Evolutionary conservation across 2,329 filamentous ascomycete genomes (phyloP), one percentile per base, ranked within the genome.

Genomic region (Colletotrichum theobromicola): DNA sequence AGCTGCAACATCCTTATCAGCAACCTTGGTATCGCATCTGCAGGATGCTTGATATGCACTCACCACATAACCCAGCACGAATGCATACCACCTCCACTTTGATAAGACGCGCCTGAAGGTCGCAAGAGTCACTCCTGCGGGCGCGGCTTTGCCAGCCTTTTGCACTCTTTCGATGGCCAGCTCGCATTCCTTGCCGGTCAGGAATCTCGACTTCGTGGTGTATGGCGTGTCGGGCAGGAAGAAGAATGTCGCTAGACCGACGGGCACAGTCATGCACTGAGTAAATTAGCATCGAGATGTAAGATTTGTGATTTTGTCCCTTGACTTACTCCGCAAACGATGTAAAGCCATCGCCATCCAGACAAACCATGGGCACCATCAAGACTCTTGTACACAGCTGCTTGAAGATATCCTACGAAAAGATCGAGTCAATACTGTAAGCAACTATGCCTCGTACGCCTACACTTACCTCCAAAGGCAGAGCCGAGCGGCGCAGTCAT

Each of bases 371-470:
- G 79, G 0, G 86, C 81, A 1, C 89, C 89, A 30, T 88, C 87
- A 0, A 91, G 83, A 28, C 87, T 87, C 21, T 82, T 86, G 78
- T 90, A 90, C 0, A 88, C 87, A 0, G 87, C 89, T 1, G 89
- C 86, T 80, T 90, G 88, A 0, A 91, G 83, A 72, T 90, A 91
- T 2, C 89, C 89, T 50, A 50, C 2, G 21, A 46, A 21, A 46
- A 6, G 37, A 0, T n/a, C 13, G 10, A 46, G n/a, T 21, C 42
- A 46, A 46, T 10, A 21, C n/a, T 46, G 10, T 46, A 21, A n/a
- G n/a, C n/a, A 46, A 1, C 6, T 21, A 1, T 18, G 13, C 5
- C 10, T 7, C 4, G n/a, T 46, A 21, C 5, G 13, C 21, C n/a
- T 12, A 21, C n/a, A 50, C 42, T 13, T 7, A 50, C 42, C 42